Evolutionary conservation across 768 basidiomycete genomes (phyloP).

Genomic region (Hemileccinum impolitum): DNA sequence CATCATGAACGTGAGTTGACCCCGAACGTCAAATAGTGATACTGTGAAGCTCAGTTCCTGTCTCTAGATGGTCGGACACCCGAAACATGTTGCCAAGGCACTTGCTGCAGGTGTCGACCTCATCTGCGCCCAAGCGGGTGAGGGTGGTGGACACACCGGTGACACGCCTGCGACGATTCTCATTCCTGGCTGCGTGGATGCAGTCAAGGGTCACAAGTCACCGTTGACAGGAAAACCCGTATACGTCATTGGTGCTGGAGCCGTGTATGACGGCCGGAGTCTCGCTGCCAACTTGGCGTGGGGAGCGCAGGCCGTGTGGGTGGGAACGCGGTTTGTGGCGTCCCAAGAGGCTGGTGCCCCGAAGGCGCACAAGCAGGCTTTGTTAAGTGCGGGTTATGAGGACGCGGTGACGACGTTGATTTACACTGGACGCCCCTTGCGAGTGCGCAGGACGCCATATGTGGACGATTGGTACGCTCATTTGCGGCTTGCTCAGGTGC

Average conservation of each 20-base stretch:
- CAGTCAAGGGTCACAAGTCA: conserved; percentile 69
- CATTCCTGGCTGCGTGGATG: conserved; percentile 88
- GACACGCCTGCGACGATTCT: conserved; percentile 80
- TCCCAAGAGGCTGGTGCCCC: conserved; percentile 77
- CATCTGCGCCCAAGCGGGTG: conserved; percentile 92
- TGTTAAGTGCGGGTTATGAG: conserved; percentile 68
- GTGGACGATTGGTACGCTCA: conserved; percentile 71
- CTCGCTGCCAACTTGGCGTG: conserved; percentile 85
- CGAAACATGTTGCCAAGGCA: conserved; percentile 81
- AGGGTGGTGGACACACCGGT: conserved; percentile 89
- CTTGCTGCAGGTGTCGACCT: conserved; percentile 84
- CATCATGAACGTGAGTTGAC: conserved; percentile 70
- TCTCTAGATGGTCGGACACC: conserved; percentile 86
- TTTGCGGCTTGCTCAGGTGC: not conserved
- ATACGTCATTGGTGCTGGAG: conserved; percentile 89
- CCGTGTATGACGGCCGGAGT: conserved; percentile 84
- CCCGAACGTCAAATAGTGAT: not conserved
- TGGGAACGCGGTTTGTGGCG: conserved; percentile 87
- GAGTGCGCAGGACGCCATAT: conserved; percentile 82
- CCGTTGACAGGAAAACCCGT: conserved; percentile 81
- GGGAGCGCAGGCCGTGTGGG: conserved; percentile 91
- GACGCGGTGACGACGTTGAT: conserved; percentile 85
- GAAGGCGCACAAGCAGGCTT: conserved; percentile 77
- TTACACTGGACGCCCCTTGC: conserved; percentile 84
- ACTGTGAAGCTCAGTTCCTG: not conserved